Evolutionary conservation across 495 filamentous ascomycete genomes (phyloP).

Genomic region (Podospora pseudocomata): DNA sequence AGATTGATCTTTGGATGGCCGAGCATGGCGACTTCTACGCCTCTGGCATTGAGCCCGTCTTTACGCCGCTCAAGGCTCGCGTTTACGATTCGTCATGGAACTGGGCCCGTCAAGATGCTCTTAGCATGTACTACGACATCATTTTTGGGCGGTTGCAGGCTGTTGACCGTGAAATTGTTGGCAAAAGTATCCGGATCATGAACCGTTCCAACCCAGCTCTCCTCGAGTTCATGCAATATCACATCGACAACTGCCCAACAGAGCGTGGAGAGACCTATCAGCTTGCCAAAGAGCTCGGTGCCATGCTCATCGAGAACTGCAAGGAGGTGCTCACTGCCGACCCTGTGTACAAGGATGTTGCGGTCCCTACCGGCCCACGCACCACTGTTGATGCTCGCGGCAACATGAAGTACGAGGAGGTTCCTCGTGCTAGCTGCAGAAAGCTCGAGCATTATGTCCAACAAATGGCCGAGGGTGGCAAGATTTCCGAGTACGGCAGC

Average conservation of each 20-base stretch:
- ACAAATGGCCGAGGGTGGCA: conserved; percentile 97
- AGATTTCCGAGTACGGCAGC: conserved; percentile 98
- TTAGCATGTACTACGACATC: conserved; percentile 99
- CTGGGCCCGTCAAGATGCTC: conserved; percentile 95
- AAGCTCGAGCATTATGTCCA: conserved; percentile 98
- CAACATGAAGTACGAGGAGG: conserved; percentile 84
- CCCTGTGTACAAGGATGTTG: conserved; percentile 94
- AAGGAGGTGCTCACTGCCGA: conserved; percentile 78
- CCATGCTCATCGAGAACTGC: conserved; percentile 96
- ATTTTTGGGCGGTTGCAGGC: conserved; percentile 92
- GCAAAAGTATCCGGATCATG: conserved; percentile 98
- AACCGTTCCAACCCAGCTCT: conserved; percentile 94
- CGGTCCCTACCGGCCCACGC: conserved; percentile 83
- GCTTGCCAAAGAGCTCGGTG: conserved; percentile 91
- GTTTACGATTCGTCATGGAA: conserved; percentile 99
- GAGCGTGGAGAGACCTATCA: conserved; percentile 96
- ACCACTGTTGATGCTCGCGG: conserved; percentile 86
- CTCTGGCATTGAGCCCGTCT: conserved; percentile 86
- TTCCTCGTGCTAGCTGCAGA: conserved; percentile 81
- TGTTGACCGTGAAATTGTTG: conserved; percentile 96
- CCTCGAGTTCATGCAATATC: conserved; percentile 99
- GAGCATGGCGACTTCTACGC: conserved; percentile 98
- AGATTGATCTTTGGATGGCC: conserved; percentile 89
- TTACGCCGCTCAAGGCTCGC: conserved; percentile 88
- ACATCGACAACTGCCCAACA: conserved; percentile 98